phyloP scores from a whole-genome alignment of 2,329 filamentous ascomycete species.

The Aureobasidium uvarum region DNA sequence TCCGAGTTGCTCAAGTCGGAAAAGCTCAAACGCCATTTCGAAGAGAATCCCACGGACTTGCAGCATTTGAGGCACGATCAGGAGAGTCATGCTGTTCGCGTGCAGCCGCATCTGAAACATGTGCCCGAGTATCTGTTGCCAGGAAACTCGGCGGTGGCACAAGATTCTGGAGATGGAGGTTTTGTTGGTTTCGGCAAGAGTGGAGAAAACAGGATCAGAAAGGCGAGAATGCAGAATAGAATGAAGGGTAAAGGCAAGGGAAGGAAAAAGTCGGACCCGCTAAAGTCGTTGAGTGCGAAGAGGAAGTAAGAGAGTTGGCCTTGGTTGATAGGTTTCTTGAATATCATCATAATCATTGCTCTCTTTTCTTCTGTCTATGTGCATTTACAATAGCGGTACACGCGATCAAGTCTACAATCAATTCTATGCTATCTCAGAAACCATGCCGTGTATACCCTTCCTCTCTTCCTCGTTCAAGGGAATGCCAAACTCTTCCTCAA shows the following conservation, averaged over 20 bases:
- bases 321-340: neutral
- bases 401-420: no score
- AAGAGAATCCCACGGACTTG: conserved; percentile 91
- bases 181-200: conserved; percentile 66
- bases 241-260: conserved; percentile 53
- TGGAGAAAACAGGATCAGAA: conserved; percentile 52
- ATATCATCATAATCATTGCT: conserved; percentile 23
- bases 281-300: conserved; percentile 55
- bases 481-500: conserved; percentile 49
- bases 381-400: neutral
- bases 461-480: conserved; percentile 41
- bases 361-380: neutral
- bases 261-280: conserved; percentile 77
- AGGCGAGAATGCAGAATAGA: conserved; percentile 44
- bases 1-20: conserved; percentile 91
- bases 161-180: conserved; percentile 62
- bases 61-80: conserved; percentile 85
- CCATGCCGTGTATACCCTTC: conserved; percentile 38
- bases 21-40: conserved; percentile 91
- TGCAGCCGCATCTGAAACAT: conserved; percentile 88
- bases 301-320: conserved; percentile 1
- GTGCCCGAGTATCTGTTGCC: conserved; percentile 93
- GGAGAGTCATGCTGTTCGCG: conserved; percentile 76
- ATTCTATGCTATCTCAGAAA: conserved; percentile 5
- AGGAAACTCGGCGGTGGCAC: conserved; percentile 66